Base-by-base conservation (phyloP, 2,329 filamentous ascomycete species). In the Penicillium aurantiogriseum region DNA sequence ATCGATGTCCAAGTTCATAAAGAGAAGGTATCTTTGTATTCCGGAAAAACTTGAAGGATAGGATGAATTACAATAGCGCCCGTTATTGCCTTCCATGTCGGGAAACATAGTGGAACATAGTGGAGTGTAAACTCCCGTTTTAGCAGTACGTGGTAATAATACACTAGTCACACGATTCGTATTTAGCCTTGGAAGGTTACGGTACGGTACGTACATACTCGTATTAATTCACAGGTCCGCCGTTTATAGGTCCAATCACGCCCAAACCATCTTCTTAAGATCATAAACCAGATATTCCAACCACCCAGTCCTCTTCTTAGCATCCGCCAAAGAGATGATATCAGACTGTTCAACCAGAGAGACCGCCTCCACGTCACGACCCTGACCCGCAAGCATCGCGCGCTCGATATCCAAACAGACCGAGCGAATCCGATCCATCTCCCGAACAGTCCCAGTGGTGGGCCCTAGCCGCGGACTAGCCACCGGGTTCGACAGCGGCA, bases 201-300 rank as follows among this genome's bases (percentile, higher is more conserved):
- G n/a, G n/a, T n/a, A n/a, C n/a, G n/a, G n/a, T n/a, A n/a, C n/a
- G n/a, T n/a, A n/a, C n/a, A n/a, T n/a, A n/a, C n/a, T n/a, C n/a
- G n/a, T n/a, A n/a, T 23, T 23, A 23, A 23, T 23, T 23, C 23
- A 23, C 23, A 23, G 23, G 23, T 23, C 23, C 23, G 4, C 4
- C 23, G 23, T 23, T 23, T 5, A 23, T 23, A 23, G 23, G 4
- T 23, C 23, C 10, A 15, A 11, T 57, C 49, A 67, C 10, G 82
- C 81, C 94, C 94, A 97, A 13, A 99, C 92, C 71, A 97, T 77
- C 80, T 91, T 96, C 84, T 96, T 97, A 67, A 97, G 82, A 58
- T 88, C 89, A 79, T 97, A 92, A 2, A 92, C 91, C 69, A 95
- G 76, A 72, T 93, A 88, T 75, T 97, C 93, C 51, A 97, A 74